These are phyloP conservation scores for Chrysoporthe cubensis DNA, from an alignment of 2,329 filamentous ascomycete genomes.

Conservation along the genomic window DNA sequence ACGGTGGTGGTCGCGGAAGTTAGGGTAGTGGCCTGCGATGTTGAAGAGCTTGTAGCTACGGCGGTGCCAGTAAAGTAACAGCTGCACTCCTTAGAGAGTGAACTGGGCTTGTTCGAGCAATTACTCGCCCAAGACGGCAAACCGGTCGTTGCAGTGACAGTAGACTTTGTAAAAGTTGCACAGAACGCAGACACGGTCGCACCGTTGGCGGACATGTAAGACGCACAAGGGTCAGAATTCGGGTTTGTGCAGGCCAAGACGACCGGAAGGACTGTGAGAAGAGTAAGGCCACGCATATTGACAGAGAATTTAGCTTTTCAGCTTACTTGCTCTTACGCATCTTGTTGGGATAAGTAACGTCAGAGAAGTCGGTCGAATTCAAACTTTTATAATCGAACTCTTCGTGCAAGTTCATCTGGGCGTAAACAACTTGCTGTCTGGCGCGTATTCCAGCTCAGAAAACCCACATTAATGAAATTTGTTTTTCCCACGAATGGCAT, in stretches of 20 bases:
- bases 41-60: constrained; percentile 26
- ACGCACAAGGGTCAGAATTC: constrained; percentile 37
- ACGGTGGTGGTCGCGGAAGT: constrained; percentile 29
- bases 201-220: constrained; percentile 38
- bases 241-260: constrained; percentile 38
- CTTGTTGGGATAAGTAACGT: neutral
- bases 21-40: constrained; percentile 18
- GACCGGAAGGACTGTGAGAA: constrained; percentile 33
- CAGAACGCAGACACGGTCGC: constrained; percentile 41
- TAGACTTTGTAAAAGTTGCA: constrained; percentile 38
- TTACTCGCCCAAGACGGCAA: constrained; percentile 33
- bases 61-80: constrained; percentile 35
- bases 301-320: neutral
- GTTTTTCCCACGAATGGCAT: constrained; percentile 1
- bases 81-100: constrained; percentile 37
- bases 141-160: constrained; percentile 35
- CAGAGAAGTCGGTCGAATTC: neutral
- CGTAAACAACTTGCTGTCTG: neutral
- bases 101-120: constrained; percentile 36
- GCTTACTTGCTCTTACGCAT: neutral
- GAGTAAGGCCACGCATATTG: constrained; percentile 30
- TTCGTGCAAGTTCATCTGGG: neutral
- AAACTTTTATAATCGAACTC: neutral
- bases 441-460: neutral
- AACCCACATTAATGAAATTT: neutral